Percentiles rank a stretch among this genome's conserved stretches.
phyloP scores from a whole-genome alignment of 2,329 filamentous ascomycete genomes.

The Ophiostoma quercus region DNA sequence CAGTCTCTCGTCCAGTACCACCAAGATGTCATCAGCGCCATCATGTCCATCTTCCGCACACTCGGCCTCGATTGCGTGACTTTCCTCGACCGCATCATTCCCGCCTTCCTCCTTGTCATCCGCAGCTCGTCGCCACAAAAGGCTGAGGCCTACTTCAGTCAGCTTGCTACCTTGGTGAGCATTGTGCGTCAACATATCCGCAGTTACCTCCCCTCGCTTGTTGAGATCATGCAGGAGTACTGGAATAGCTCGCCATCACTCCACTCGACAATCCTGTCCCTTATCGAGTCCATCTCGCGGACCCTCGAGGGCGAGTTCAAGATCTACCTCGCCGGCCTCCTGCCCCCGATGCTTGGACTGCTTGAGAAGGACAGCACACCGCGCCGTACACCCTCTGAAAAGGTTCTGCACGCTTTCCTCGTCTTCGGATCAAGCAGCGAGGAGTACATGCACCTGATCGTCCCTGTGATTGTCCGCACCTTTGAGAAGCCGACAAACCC shows the following conservation, averaged over 20 bases:
- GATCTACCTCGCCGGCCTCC: slow-evolving; percentile 79
- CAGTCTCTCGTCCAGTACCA: slow-evolving; percentile 86
- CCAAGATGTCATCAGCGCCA: slow-evolving; percentile 88
- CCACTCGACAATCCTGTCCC: slow-evolving; percentile 82
- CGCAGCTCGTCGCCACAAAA: slow-evolving; percentile 69
- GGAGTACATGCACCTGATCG: slow-evolving; percentile 98
- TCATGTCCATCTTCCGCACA: slow-evolving; percentile 98
- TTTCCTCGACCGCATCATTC: slow-evolving; percentile 89
- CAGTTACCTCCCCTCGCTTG: slow-evolving; percentile 80
- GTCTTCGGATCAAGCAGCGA: slow-evolving; percentile 94
- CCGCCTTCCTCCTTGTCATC: slow-evolving; percentile 87
- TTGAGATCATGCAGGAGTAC: slow-evolving; percentile 80
- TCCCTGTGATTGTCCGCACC: slow-evolving; percentile 87
- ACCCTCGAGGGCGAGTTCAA: slow-evolving; percentile 98
- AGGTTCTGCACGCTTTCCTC: slow-evolving; percentile 88
- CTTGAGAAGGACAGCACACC: slow-evolving; percentile 77
- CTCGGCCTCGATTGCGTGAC: slow-evolving; percentile 92
- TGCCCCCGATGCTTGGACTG: slow-evolving; percentile 91
- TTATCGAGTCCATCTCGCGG: slow-evolving; percentile 89
- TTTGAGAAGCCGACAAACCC: slow-evolving; percentile 88
- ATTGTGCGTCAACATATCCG: slow-evolving; percentile 97
- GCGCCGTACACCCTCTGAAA: slow-evolving; percentile 77
- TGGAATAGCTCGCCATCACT: slow-evolving; percentile 78
- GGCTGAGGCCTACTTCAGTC: slow-evolving; percentile 95
- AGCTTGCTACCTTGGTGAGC: slow-evolving; percentile 84